phyloP scores from a whole-genome alignment of 1,284 basidiomycete genomes.

The Ceratobasidium sp. region DNA sequence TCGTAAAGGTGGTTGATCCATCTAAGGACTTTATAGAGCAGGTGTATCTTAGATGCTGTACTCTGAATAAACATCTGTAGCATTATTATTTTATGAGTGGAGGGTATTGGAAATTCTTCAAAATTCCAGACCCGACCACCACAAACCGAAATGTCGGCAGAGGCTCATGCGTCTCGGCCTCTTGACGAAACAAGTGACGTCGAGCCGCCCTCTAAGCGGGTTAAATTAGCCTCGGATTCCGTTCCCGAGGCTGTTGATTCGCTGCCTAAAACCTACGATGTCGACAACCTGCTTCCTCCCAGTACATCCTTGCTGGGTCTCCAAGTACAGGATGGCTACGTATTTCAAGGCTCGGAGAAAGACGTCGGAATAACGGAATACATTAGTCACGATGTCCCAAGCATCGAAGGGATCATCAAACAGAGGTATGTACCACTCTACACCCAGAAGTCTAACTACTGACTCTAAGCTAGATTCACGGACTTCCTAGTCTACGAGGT shows the following conservation, averaged over 20 bases:
- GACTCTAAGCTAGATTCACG: slow-evolving; percentile 74
- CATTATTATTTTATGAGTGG: background rate
- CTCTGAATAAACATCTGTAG: slow-evolving; percentile 23
- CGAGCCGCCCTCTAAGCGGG: slow-evolving; percentile 37
- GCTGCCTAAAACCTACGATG: slow-evolving; percentile 43
- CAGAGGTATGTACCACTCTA: slow-evolving; percentile 71
- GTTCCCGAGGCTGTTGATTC: background rate
- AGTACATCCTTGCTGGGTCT: slow-evolving; percentile 60
- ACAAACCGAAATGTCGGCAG: slow-evolving; percentile 19
- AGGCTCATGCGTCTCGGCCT: slow-evolving; percentile 16
- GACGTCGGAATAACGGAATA: slow-evolving; percentile 95
- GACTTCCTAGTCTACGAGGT: slow-evolving; percentile 95
- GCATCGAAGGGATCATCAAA: slow-evolving; percentile 92
- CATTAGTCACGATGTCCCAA: slow-evolving; percentile 73
- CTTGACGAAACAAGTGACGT: slow-evolving; percentile 17
- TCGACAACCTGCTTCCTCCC: slow-evolving; percentile 70
- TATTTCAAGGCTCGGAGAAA: slow-evolving; percentile 73
- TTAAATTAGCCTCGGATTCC: slow-evolving; percentile 3
- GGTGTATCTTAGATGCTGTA: slow-evolving; percentile 27
- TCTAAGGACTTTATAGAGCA: slow-evolving; percentile 35
- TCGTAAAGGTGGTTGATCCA: slow-evolving; percentile 42
- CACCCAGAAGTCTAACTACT: background rate
- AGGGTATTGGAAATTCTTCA: slow-evolving; percentile 14
- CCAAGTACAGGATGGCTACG: slow-evolving; percentile 59
- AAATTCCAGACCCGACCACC: slow-evolving; percentile 29